Base-by-base conservation (phyloP, 495 filamentous ascomycete species). In the Penicillium ucsense region DNA sequence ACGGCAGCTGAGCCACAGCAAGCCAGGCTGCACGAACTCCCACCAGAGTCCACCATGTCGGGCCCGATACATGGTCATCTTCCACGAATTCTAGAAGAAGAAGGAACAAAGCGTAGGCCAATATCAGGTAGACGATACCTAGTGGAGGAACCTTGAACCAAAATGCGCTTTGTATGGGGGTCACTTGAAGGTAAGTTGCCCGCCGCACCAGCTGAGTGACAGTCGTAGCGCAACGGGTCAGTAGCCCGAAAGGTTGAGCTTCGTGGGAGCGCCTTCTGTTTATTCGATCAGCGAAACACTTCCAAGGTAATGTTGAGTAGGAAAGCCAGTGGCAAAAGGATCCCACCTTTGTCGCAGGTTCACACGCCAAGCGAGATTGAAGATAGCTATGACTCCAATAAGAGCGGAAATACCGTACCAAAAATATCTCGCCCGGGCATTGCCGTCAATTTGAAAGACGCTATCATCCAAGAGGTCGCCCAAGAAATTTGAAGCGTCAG, bases 391-490 rank as follows among this genome's bases (percentile, higher is more conserved):
- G 11, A 52, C 12, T 7, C 38, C 50, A n/a, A 48, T 41, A 8
- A 52, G 39, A 35, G 47, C 38, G 8, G 38, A 35, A 32, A 52
- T 48, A 3, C 50, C 50, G 31, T 52, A 52, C 50, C 45, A 52
- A 34, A 52, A 52, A 3, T 46, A 41, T 8, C 45, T 41, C 2
- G 50, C 50, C 2, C 43, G 44, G 5, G 41, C 45, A 37, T 52
- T 44, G 30, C 47, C 50, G 3, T 41, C 30, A 6, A 11, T 8
- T 31, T 45, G 45, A 6, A 48, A 36, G 10, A 32, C 30, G 8
- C 29, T 28, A 32, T 52, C 41, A 48, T 52, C 50, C 3, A 48
- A 32, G 8, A 52, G 35, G 0, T 46, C 50, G 8, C 3, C 41
- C 10, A 48, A 37, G 31, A 50, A 53, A 7, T 53, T 38, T 1